phyloP scores from a whole-genome alignment of 352 stramenopile species.

The Phytopythium delawarense region DNA sequence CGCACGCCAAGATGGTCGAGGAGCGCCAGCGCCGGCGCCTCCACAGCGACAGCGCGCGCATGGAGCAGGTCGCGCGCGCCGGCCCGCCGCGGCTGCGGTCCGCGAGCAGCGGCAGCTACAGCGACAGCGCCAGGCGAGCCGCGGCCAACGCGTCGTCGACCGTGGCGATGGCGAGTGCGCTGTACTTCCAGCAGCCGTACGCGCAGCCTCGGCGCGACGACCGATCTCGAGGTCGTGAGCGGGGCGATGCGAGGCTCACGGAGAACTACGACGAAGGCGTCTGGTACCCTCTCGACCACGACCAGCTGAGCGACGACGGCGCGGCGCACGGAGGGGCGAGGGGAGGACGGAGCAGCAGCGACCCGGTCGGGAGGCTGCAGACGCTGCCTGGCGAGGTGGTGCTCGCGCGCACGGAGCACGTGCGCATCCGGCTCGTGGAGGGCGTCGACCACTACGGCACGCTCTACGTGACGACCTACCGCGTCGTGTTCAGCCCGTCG shows the following conservation, averaged over 20 bases:
- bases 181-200: conserved; percentile 23
- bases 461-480: conserved; percentile 79
- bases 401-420: conserved; percentile 55
- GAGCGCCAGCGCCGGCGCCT: conserved; percentile 35
- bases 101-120: conserved; percentile 2
- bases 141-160: conserved; percentile 8
- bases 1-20: conserved; percentile 64
- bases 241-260: background rate
- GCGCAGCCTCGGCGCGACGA: conserved; percentile 3
- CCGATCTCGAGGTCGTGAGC: background rate
- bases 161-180: conserved; percentile 10
- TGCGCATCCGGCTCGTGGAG: conserved; percentile 52
- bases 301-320: conserved; percentile 5
- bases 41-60: conserved; percentile 20
- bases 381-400: conserved; percentile 66
- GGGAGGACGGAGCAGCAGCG: conserved; percentile 2
- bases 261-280: conserved; percentile 6
- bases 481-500: conserved; percentile 66
- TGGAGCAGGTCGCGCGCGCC: background rate
- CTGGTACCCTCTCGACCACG: conserved; percentile 14
- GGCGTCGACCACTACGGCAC: conserved; percentile 43
- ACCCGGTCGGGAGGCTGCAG: conserved; percentile 28
- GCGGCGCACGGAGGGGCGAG: background rate
- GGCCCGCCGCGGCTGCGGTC: background rate
- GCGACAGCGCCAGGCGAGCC: background rate